Evolutionary conservation across 2,329 filamentous ascomycete species (phyloP).

Genomic region (Ceratocystis cubensis): DNA sequence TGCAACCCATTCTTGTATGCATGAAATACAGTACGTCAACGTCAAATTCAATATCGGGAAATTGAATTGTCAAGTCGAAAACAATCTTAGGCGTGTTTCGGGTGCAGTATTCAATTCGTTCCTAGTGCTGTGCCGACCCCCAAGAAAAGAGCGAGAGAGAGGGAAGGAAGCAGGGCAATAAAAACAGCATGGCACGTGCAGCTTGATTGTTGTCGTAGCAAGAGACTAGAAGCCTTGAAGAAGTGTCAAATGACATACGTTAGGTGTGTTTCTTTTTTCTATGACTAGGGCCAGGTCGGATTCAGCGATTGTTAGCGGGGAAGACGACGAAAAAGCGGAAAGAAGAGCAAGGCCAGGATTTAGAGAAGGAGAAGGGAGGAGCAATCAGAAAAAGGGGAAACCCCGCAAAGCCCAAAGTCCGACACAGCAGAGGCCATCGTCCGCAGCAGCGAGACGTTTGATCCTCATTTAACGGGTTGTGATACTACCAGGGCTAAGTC

Average conservation of each 20-base stretch:
- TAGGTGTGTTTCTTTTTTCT: not conserved
- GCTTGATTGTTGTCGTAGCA: not conserved
- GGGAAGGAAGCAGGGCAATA: not conserved
- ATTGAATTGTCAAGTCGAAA: not conserved
- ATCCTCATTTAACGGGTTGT: slow-evolving; percentile 7
- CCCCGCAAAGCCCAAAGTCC: not conserved
- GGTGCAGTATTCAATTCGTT: not conserved
- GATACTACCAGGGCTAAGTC: not conserved
- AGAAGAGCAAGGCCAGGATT: not conserved
- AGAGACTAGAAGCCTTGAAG: not conserved
- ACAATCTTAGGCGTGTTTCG: not conserved
- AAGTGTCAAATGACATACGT: not conserved
- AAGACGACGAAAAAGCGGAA: not conserved
- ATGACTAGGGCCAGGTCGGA: not conserved
- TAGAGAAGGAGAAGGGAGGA: not conserved
- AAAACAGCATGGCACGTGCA: not conserved
- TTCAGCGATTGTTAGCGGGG: not conserved
- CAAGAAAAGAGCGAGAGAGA: not conserved
- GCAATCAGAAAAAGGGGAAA: not conserved
- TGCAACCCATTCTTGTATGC: not conserved
- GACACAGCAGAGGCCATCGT: not conserved
- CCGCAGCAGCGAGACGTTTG: slow-evolving; percentile 7
- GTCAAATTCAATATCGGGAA: not conserved
- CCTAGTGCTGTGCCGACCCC: not conserved
- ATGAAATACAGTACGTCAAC: not conserved